Percentiles rank a stretch among this genome's conserved stretches.
Evolutionary conservation across 1,284 basidiomycete species (phyloP).

Genomic region (Microbotryum violaceum): DNA sequence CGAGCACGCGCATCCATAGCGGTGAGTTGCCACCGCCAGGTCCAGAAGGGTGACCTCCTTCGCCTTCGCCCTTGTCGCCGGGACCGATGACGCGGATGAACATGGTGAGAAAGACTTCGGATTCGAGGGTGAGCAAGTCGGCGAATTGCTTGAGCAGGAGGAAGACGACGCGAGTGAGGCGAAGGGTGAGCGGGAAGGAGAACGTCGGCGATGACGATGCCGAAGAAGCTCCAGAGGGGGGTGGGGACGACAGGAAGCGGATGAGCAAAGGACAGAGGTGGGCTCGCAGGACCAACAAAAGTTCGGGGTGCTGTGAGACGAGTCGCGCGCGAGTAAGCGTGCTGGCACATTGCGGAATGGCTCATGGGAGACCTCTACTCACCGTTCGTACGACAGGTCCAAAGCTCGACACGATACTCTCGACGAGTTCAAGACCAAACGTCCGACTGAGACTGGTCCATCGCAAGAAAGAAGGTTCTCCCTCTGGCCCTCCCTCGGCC

Average conservation of each 20-base stretch:
- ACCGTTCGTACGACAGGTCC: conserved; percentile 77
- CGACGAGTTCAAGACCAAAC: conserved; percentile 89
- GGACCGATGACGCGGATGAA: conserved; percentile 64
- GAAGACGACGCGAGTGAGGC: conserved; percentile 86
- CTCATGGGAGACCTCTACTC: conserved; percentile 22
- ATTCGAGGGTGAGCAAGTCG: conserved; percentile 65
- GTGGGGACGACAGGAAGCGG: conserved; percentile 55
- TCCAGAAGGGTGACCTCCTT: conserved; percentile 32
- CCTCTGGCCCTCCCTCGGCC: conserved; percentile 34
- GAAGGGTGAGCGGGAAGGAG: conserved; percentile 76
- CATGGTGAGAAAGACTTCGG: conserved; percentile 74
- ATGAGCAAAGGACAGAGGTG: conserved; percentile 85
- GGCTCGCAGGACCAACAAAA: conserved; percentile 73
- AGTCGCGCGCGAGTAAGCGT: conserved; percentile 7
- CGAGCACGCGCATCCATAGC: conserved; percentile 78
- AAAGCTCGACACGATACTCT: conserved; percentile 93
- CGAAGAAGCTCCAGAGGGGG: conserved; percentile 56
- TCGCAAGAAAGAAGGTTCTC: conserved; percentile 72
- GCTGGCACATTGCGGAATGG: not conserved
- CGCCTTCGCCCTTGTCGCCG: conserved; percentile 51
- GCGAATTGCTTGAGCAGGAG: conserved; percentile 87
- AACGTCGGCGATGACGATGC: conserved; percentile 54
- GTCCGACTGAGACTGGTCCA: conserved; percentile 82
- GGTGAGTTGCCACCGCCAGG: conserved; percentile 42
- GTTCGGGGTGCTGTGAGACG: conserved; percentile 60